Evolutionary conservation across 2,329 filamentous ascomycete genomes (phyloP).

Genomic region (Paraphaeosphaeria sporulosa): DNA sequence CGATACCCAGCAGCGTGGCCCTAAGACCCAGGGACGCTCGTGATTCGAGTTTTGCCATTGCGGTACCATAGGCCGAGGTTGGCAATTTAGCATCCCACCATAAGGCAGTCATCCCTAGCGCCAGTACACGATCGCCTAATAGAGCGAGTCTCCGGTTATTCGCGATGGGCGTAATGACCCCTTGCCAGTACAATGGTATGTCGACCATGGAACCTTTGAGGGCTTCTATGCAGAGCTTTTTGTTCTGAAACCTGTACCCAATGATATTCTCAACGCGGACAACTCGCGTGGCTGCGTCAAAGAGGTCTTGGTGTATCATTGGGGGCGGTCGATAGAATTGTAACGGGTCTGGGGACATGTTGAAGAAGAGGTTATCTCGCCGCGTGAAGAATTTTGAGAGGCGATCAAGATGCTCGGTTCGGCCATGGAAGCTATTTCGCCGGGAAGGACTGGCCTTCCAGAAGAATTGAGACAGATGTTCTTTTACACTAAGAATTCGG

Average conservation of each 20-base stretch:
- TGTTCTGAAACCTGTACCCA: conserved; percentile 33
- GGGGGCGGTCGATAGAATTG: conserved; percentile 17
- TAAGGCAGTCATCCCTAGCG: conserved; percentile 22
- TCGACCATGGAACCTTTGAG: conserved; percentile 21
- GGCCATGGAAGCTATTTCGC: not conserved
- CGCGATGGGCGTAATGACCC: conserved; percentile 12
- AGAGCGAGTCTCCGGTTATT: conserved; percentile 32
- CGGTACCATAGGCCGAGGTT: not conserved
- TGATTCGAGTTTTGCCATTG: conserved; percentile 7
- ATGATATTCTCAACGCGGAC: conserved; percentile 13
- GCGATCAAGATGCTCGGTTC: conserved; percentile 17
- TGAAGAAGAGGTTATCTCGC: conserved; percentile 22
- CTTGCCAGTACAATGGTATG: conserved; percentile 26
- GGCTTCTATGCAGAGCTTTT: conserved; percentile 27
- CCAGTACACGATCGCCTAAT: conserved; percentile 29
- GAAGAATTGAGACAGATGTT: conserved; percentile 6
- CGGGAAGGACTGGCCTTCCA: not conserved
- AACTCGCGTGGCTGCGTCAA: conserved; percentile 19
- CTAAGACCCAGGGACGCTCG: conserved; percentile 14
- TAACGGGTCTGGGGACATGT: conserved; percentile 15
- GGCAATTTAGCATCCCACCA: conserved; percentile 27
- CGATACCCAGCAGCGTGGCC: conserved; percentile 19
- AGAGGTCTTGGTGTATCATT: conserved; percentile 20
- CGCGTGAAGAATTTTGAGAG: conserved; percentile 25
- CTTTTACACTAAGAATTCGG: not conserved